A percentile compares a stretch with the other conserved stretches of the same genome.
phyloP scores from a whole-genome alignment of 306 rosid genomes.

The Acmispon strigosus region DNA sequence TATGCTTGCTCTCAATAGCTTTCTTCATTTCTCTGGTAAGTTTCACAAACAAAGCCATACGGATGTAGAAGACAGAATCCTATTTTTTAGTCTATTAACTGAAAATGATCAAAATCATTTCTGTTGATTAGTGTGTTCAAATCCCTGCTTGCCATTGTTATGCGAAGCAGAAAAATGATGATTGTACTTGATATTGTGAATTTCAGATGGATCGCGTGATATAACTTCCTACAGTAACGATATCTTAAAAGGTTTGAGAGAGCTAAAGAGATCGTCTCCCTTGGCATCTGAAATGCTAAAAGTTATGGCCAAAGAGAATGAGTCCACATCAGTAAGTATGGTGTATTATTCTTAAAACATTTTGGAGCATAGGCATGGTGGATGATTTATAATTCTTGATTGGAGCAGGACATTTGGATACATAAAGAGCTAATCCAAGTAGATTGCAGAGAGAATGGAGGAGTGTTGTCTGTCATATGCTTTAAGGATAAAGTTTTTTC shows the following conservation, averaged over 20 bases:
- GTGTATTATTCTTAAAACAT: neutral
- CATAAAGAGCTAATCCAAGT: conserved; percentile 72
- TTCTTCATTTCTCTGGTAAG: conserved; percentile 69
- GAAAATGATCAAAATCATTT: neutral
- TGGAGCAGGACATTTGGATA: conserved; percentile 65
- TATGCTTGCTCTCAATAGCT: conserved; percentile 68
- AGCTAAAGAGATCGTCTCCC: conserved; percentile 67
- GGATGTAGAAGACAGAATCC: no score
- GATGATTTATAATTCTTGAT: conserved; percentile 5
- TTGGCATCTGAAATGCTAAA: conserved; percentile 73
- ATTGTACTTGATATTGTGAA: conserved; percentile 25
- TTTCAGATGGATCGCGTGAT: conserved; percentile 66
- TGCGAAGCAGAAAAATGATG: neutral
- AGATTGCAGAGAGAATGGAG: conserved; percentile 84
- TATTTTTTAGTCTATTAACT: neutral
- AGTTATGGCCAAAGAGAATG: conserved; percentile 50
- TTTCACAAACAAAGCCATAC: conserved; percentile 11
- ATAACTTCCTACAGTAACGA: conserved; percentile 51
- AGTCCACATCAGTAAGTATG: conserved; percentile 63
- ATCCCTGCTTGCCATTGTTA: neutral
- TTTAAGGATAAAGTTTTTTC: conserved; percentile 61
- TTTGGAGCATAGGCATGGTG: conserved; percentile 2
- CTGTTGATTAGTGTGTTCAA: neutral
- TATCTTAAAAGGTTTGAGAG: conserved; percentile 64
- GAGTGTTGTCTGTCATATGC: conserved; percentile 61